Percentiles rank a stretch among this genome's conserved stretches.
phyloP scores from a whole-genome alignment of 208 protist genomes.

The Trypanosoma scelopori region DNA sequence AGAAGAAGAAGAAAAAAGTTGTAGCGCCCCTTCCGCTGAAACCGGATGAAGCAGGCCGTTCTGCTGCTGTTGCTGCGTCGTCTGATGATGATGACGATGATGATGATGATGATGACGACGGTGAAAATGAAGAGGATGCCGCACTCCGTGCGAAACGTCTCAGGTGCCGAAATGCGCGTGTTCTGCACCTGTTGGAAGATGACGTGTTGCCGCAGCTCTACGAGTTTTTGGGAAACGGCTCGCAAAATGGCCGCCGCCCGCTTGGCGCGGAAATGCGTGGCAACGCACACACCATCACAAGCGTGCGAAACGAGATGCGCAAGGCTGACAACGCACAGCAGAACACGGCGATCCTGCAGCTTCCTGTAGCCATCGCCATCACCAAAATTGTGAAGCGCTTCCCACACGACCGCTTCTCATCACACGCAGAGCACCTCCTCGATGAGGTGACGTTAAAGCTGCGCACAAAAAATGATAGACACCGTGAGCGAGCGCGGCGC shows the following conservation, averaged over 20 bases:
- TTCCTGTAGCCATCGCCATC: slow-evolving; percentile 87
- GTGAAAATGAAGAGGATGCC: slow-evolving; percentile 14
- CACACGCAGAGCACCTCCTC: slow-evolving; percentile 75
- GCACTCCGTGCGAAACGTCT: slow-evolving; percentile 42
- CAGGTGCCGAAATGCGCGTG: slow-evolving; percentile 52
- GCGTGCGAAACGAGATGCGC: slow-evolving; percentile 59
- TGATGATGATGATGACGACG: slow-evolving; percentile 61
- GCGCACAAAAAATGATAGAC: slow-evolving; percentile 88
- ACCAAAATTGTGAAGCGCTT: slow-evolving; percentile 86
- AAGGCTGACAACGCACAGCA: slow-evolving; percentile 54
- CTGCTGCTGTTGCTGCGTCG: slow-evolving; percentile 6
- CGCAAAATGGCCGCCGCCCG: slow-evolving; percentile 24
- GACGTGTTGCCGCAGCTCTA: slow-evolving; percentile 89
- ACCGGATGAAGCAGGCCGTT: background rate
- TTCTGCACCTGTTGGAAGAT: slow-evolving; percentile 72
- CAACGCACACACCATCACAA: slow-evolving; percentile 65
- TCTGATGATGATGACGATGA: slow-evolving; percentile 16
- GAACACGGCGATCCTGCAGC: slow-evolving; percentile 63
- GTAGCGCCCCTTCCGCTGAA: background rate
- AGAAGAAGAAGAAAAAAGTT: slow-evolving; percentile 7
- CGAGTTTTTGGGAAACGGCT: slow-evolving; percentile 58
- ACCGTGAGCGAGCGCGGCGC: slow-evolving; percentile 79
- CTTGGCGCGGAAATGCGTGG: slow-evolving; percentile 32
- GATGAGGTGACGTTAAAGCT: slow-evolving; percentile 81
- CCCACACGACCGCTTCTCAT: slow-evolving; percentile 67